A percentile compares a stretch with the other conserved stretches of the same genome.
Conservation (phyloP, 768 basidiomycete species). For the Guyanaporus albipodus region DNA sequence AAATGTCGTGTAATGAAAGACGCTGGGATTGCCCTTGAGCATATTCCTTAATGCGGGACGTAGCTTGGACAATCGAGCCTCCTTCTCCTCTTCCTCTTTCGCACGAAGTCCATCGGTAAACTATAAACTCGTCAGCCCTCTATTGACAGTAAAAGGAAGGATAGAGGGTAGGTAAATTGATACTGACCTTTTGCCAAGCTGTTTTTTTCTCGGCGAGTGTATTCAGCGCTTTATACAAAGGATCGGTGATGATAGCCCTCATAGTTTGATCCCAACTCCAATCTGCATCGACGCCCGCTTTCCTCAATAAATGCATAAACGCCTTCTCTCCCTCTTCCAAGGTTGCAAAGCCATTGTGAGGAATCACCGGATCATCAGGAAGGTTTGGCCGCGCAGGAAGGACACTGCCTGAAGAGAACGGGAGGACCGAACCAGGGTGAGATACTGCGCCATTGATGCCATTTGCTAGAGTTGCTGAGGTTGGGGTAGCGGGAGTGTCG, state of each 20-base stretch:
- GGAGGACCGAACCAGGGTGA: conserved; percentile 54
- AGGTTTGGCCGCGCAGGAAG: conserved; percentile 74
- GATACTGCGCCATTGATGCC: conserved; percentile 42
- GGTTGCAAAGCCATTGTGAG: conserved; percentile 84
- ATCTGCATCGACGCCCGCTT: conserved; percentile 83
- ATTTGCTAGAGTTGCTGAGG: conserved; percentile 43
- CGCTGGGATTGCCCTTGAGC: conserved; percentile 81
- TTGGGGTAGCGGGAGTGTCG: conserved; percentile 37
- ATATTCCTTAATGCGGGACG: conserved; percentile 85
- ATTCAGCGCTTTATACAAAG: conserved; percentile 90
- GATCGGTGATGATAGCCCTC: conserved; percentile 97
- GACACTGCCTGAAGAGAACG: conserved; percentile 55
- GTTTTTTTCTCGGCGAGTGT: conserved; percentile 93
- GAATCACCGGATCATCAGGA: conserved; percentile 84
- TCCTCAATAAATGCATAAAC: conserved; percentile 84
- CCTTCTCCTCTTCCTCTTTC: conserved; percentile 84
- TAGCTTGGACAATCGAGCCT: conserved; percentile 76
- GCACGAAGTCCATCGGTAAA: conserved; percentile 73
- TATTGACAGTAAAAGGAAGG: background rate
- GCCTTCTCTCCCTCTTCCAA: conserved; percentile 91
- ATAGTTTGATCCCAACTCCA: conserved; percentile 99
- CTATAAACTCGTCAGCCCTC: conserved; percentile 28
- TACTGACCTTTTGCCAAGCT: conserved; percentile 84
- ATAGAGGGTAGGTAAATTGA: background rate
- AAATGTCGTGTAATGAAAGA: conserved; percentile 91